A percentile compares a stretch with the other conserved stretches of the same genome.
Evolutionary conservation across 441 rosid species (phyloP).

Genomic region (Pelargonium fulgidum): DNA sequence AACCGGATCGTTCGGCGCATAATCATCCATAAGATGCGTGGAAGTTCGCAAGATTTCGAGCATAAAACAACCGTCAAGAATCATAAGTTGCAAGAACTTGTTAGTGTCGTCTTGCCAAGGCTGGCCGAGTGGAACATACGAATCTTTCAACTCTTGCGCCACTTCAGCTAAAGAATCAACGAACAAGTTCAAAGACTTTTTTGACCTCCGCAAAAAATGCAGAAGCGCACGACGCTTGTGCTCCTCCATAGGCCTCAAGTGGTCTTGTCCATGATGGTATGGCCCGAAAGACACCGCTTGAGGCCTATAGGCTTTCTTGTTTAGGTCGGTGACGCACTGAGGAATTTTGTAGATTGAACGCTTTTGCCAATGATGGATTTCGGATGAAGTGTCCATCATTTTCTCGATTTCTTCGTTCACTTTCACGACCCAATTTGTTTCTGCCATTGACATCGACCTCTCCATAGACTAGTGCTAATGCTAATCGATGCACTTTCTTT

Average conservation of each 20-base stretch:
- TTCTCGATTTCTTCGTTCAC: not conserved
- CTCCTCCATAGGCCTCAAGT: not conserved
- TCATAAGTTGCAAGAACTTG: not conserved
- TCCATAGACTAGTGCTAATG: no score
- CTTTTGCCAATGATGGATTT: not conserved
- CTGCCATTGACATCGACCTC: not conserved
- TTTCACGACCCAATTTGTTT: not conserved
- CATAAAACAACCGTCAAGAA: not conserved
- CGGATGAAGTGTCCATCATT: not conserved
- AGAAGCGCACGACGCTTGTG: not conserved
- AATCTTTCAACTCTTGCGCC: not conserved
- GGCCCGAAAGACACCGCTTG: not conserved
- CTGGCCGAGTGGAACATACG: not conserved
- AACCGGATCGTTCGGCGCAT: not conserved
- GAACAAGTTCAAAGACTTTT: not conserved
- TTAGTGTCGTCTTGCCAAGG: not conserved
- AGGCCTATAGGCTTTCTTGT: not conserved
- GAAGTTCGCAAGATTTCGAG: conserved; percentile 1
- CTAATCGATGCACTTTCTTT: not conserved
- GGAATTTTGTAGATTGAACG: conserved; percentile 1
- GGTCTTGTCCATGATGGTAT: not conserved
- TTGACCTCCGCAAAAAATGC: not conserved
- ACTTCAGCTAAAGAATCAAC: not conserved
- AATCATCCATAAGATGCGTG: not conserved
- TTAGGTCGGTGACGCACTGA: not conserved